Evolutionary conservation across 352 stramenopile species (phyloP), one percentile per base, ranked within the genome.

Genomic region (Lagenidium sp.): DNA sequence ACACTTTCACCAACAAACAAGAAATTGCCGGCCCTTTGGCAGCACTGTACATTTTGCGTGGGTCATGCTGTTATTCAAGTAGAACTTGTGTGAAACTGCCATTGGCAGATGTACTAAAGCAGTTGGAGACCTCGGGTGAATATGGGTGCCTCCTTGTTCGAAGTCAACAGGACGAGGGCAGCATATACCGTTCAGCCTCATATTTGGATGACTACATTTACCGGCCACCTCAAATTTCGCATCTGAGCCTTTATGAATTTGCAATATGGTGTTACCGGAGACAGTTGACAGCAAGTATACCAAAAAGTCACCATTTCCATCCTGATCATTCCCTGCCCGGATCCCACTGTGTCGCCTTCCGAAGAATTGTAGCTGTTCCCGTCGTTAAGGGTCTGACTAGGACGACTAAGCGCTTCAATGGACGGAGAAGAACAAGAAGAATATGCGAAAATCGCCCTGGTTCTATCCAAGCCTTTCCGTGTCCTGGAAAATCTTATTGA

Each of bases 1-100:
- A 54, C 47, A 54, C 47, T 3, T 44, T 44, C 25, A 49, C 47
- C 6, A 55, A 49, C 41, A 55, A 55, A 36, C 47, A 55, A 41
- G 47, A 55, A 21, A 44, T 55, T 22, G 47, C 47, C 4, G 47
- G 47, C 8, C 47, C 47, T 36, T 15, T 55, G 2, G 47, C 47
- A 15, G 39, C 39, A 15, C 47, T 54, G 1, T 47, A 47, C 22
- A 2, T 54, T 0, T 13, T 55, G 1, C 47, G 47, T 11, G 40
- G 40, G 23, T 55, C 40, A 1, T 55, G 47, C 24, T 50, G 16
- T n/a, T 55, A 54, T 26, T 54, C 47, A 15, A 54, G 37, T 23
- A 34, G 13, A 2, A 38, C 19, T 16, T 44, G n/a, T n/a, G 47
- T 42, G 1, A 44, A 36, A 26, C 26, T 55, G 7, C 28, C 32